Percentiles rank a stretch among this genome's conserved stretches.
phyloP scores from a whole-genome alignment of 2,329 filamentous ascomycete genomes.

The Nakataea oryzae region DNA sequence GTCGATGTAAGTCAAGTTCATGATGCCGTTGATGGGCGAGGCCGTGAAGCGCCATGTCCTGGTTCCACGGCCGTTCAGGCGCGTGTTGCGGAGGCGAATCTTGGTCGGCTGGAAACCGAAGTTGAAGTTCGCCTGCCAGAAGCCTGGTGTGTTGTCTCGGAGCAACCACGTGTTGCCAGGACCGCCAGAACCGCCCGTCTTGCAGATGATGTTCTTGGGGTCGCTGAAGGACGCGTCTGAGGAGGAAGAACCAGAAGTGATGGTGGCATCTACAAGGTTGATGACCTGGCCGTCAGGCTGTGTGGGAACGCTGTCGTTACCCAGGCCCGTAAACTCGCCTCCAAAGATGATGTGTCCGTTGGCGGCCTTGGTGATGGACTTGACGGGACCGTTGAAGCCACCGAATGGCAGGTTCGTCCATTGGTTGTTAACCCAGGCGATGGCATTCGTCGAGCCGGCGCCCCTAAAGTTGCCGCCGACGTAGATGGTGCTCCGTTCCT shows the following conservation, averaged over 20 bases:
- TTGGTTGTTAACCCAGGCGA: conserved; percentile 63
- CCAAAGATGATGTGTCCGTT: conserved; percentile 88
- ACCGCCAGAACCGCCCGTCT: conserved; percentile 53
- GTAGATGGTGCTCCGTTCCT: conserved; percentile 68
- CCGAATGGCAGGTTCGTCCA: conserved; percentile 81
- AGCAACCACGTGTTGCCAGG: conserved; percentile 78
- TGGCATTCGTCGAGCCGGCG: conserved; percentile 77
- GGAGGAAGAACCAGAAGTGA: conserved; percentile 56
- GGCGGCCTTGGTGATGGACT: conserved; percentile 68
- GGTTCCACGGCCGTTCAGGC: conserved; percentile 73
- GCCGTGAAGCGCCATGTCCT: conserved; percentile 82
- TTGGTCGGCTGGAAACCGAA: conserved; percentile 84
- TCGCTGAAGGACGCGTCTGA: conserved; percentile 57
- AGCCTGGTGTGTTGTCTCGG: conserved; percentile 62
- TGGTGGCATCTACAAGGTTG: conserved; percentile 70
- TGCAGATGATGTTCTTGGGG: conserved; percentile 75
- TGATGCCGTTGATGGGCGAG: conserved; percentile 78
- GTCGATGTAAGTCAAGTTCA: conserved; percentile 90
- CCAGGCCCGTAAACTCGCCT: conserved; percentile 78
- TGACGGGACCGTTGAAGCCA: conserved; percentile 89
- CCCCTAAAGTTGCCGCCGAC: conserved; percentile 80
- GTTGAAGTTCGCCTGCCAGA: conserved; percentile 72
- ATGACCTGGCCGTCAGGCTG: conserved; percentile 66
- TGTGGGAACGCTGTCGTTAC: conserved; percentile 62
- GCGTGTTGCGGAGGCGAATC: conserved; percentile 79